These are phyloP conservation scores for Inonotus obliquus DNA, from an alignment of 1,284 basidiomycete species.

Conservation along the genomic window DNA sequence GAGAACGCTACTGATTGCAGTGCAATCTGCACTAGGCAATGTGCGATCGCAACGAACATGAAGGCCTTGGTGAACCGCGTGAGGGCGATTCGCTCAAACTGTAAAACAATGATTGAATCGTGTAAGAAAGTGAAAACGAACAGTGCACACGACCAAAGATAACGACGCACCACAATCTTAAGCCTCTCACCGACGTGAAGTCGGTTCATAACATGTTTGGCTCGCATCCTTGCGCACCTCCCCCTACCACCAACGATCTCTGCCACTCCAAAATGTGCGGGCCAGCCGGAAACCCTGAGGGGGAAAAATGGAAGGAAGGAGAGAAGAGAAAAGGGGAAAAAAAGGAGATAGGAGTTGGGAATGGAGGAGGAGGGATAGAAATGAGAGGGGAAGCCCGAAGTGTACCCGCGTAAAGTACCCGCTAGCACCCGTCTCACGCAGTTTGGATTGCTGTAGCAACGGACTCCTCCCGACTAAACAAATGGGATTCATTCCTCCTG, in stretches of 20 bases:
- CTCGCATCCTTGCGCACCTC: conserved; percentile 13
- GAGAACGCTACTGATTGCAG: conserved; percentile 11
- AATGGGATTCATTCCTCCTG: neutral
- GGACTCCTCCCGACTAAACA: neutral
- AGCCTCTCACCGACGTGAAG: conserved; percentile 8
- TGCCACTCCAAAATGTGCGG: neutral
- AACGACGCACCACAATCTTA: conserved; percentile 17
- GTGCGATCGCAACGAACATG: conserved; percentile 14
- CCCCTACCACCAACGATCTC: neutral
- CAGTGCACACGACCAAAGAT: neutral
- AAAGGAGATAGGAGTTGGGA: neutral
- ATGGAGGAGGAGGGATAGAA: neutral
- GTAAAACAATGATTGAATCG: neutral
- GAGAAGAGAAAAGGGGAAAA: neutral
- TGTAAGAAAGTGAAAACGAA: no score
- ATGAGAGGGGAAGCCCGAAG: neutral
- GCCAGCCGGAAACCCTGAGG: neutral
- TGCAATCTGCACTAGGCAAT: conserved; percentile 17
- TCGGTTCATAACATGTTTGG: conserved; percentile 17
- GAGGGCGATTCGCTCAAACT: conserved; percentile 22
- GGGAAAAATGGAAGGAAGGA: neutral
- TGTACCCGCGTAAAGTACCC: neutral
- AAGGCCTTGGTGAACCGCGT: conserved; percentile 18
- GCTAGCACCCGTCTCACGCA: neutral
- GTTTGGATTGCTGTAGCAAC: neutral